These are phyloP conservation scores for Psilocybe subaeruginosa DNA, from an alignment of 768 basidiomycete genomes.

Conservation along the genomic window DNA sequence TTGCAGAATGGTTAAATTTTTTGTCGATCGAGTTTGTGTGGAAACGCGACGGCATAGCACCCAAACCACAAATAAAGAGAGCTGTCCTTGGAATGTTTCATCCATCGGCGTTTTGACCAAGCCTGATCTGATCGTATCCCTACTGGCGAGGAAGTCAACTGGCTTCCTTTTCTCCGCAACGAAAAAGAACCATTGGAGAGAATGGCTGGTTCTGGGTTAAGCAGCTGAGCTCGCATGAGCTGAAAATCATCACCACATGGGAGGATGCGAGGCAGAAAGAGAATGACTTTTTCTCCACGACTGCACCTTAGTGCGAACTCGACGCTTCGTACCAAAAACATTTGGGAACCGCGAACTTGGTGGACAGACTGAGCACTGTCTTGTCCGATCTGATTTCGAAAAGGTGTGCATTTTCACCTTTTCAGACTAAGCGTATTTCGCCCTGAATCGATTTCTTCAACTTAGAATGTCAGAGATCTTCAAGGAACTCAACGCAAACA, in stretches of 20 bases:
- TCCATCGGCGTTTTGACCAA: constrained; percentile 80
- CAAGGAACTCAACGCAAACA: constrained; percentile 52
- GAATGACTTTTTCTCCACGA: constrained; percentile 55
- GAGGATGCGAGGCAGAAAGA: constrained; percentile 61
- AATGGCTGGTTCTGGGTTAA: constrained; percentile 69
- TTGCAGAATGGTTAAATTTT: too few species aligned
- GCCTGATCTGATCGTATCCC: constrained; percentile 34
- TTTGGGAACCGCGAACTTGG: constrained; percentile 59
- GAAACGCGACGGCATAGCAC: too few species aligned
- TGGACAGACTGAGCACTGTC: constrained; percentile 58
- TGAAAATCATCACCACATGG: constrained; percentile 60
- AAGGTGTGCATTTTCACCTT: constrained; percentile 39
- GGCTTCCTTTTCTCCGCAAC: constrained; percentile 61
- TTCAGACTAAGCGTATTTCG: too few species aligned
- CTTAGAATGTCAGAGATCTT: constrained; percentile 65
- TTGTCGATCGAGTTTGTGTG: too few species aligned
- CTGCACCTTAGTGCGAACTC: constrained; percentile 56
- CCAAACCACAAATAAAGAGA: too few species aligned
- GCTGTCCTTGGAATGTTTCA: too few species aligned
- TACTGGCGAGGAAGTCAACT: constrained; percentile 51
- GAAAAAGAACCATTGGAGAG: constrained; percentile 50
- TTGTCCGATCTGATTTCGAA: constrained; percentile 66
- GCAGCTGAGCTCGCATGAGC: constrained; percentile 52
- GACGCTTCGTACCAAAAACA: constrained; percentile 53
- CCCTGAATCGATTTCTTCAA: neutral